Evolutionary conservation across 257 asterid genomes (phyloP), one percentile per base, ranked within the genome.

Genomic region (Forsythia suspensa): DNA sequence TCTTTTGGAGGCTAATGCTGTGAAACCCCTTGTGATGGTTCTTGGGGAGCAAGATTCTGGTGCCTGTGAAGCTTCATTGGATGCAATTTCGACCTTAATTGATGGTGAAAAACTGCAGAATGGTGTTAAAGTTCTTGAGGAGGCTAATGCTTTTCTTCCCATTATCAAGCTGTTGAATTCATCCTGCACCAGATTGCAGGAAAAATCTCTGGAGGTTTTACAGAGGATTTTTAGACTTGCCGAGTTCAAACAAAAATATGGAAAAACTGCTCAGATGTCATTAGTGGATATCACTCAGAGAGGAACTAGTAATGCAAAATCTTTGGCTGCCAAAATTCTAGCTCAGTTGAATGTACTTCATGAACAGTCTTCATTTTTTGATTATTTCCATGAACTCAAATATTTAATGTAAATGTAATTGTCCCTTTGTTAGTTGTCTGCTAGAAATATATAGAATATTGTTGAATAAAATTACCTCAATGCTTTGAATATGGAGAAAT

Each of bases 241-340:
- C 0, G 90, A 86, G 2, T 59, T 73, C 46, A 86, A 86, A 74
- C 67, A 11, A 7, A 84, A 74, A 37, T 84, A 86, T 36, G 88
- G 86, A 55, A 84, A 73, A 36, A 73, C 84, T 37, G 85, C 88
- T 4, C 81, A 88, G 61, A 85, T 83, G 88, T 66, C 88, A 4
- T 76, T 83, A 21, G 90, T 86, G 76, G 90, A 83, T 44, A 82
- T 85, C 79, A 85, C 87, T 73, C 90, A 85, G 75, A 85, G 87
- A 72, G 88, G 87, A 52, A 77, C 86, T 52, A 77, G 86, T 68
- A 82, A 75, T 20, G 77, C 86, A 38, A 86, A 84, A 73, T 88
- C 89, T 70, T 72, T 86, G 84, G 89, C 90, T 72, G 90, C 90
- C 4, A 85, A 71, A 71, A 80, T 87, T 76, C 81, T 83, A 29